phyloP scores from a whole-genome alignment of 371 early-diverging fungal species.

The Lichtheimia hyalospora region DNA sequence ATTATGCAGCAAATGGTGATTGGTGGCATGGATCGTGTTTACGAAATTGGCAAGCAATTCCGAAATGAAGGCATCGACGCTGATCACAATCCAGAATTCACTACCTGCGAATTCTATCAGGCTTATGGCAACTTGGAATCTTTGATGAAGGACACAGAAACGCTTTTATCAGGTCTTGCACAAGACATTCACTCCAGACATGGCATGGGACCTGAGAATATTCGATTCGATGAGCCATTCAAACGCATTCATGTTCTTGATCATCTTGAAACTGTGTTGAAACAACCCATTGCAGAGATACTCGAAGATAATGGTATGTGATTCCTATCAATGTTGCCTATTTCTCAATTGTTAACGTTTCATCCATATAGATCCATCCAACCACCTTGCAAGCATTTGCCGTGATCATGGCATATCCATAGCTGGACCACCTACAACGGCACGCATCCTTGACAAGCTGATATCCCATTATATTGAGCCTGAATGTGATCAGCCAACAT shows the following conservation, averaged over 20 bases:
- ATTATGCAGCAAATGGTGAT: constrained; percentile 77
- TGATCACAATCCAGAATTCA: constrained; percentile 99
- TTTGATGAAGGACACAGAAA: constrained; percentile 85
- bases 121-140: constrained; percentile 89
- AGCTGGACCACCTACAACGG: constrained; percentile 72
- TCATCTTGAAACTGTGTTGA: constrained; percentile 58
- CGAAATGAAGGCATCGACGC: constrained; percentile 98
- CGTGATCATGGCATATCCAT: constrained; percentile 52
- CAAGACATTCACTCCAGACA: constrained; percentile 73
- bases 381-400: constrained; percentile 54
- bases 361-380: constrained; percentile 23
- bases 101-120: constrained; percentile 96
- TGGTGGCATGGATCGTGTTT: constrained; percentile 94
- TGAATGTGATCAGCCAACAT: constrained; percentile 91
- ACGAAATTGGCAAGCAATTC: constrained; percentile 96
- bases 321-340: no score
- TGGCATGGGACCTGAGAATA: constrained; percentile 52
- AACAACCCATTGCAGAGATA: constrained; percentile 52
- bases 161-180: constrained; percentile 82
- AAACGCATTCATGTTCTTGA: constrained; percentile 78
- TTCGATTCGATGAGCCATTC: constrained; percentile 83
- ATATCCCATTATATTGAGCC: constrained; percentile 93
- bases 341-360: no score
- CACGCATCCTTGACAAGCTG: constrained; percentile 88
- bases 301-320: constrained; percentile 28